Conservation (phyloP, 768 basidiomycete species). For the Auriscalpium microsporum region DNA sequence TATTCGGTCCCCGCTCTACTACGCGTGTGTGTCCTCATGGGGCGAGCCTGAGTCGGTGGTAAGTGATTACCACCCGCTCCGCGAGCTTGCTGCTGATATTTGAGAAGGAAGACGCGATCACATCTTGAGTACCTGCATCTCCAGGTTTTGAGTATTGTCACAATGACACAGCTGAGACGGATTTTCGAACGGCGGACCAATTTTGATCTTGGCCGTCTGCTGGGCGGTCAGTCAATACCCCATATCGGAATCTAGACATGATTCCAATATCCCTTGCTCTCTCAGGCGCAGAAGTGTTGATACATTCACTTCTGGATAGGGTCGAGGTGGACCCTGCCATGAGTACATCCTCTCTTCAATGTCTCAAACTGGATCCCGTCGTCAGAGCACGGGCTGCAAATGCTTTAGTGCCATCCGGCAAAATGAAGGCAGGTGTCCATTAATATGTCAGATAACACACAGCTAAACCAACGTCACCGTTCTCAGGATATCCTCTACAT, state of each 20-base stretch:
- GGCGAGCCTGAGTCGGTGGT: slow-evolving; percentile 96
- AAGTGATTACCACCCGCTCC: slow-evolving; percentile 26
- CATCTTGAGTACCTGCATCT: slow-evolving; percentile 95
- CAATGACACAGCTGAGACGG: slow-evolving; percentile 70
- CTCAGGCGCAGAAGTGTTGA: slow-evolving; percentile 74
- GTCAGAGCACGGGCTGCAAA: slow-evolving; percentile 74
- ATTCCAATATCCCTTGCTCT: neutral
- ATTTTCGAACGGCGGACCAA: slow-evolving; percentile 88
- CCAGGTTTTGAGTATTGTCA: slow-evolving; percentile 86
- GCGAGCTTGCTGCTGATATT: slow-evolving; percentile 24
- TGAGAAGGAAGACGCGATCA: slow-evolving; percentile 75
- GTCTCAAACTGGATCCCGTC: slow-evolving; percentile 62
- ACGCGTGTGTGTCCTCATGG: slow-evolving; percentile 86
- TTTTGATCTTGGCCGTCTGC: slow-evolving; percentile 75
- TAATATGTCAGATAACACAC: neutral
- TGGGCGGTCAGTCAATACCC: slow-evolving; percentile 37
- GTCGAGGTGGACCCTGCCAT: slow-evolving; percentile 77
- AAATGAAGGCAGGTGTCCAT: slow-evolving; percentile 55
- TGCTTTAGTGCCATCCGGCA: slow-evolving; percentile 66
- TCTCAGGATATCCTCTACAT: slow-evolving; percentile 84
- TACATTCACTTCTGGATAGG: slow-evolving; percentile 60
- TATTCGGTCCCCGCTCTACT: slow-evolving; percentile 81
- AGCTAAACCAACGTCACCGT: neutral
- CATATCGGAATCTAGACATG: neutral
- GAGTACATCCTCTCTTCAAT: slow-evolving; percentile 72